Percentiles rank a stretch among this genome's conserved stretches.
These are phyloP conservation scores for Suillus weaverae DNA, from an alignment of 768 basidiomycete genomes.

Conservation along the genomic window DNA sequence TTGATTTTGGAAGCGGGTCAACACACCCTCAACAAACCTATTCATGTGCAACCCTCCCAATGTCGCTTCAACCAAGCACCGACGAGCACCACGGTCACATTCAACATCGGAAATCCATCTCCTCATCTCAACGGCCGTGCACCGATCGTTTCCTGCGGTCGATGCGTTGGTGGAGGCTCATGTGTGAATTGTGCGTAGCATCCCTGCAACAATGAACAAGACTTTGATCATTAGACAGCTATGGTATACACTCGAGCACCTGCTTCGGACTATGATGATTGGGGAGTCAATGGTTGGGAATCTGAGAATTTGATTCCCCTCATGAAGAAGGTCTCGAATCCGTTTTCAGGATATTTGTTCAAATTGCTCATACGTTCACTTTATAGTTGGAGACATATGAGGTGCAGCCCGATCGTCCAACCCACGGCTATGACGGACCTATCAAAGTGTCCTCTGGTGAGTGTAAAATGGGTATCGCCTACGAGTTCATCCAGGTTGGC, in stretches of 20 bases:
- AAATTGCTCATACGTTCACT: constrained; percentile 4
- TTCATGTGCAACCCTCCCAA: constrained; percentile 23
- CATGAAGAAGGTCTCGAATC: constrained; percentile 21
- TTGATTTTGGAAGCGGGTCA: constrained; percentile 31
- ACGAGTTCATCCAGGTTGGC: constrained; percentile 49
- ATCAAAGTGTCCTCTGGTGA: constrained; percentile 28
- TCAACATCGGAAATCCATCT: constrained; percentile 17
- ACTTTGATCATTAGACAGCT: constrained; percentile 19
- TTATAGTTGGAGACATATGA: constrained; percentile 23
- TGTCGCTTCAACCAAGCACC: constrained; percentile 17
- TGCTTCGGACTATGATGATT: constrained; percentile 52
- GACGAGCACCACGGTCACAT: constrained; percentile 19
- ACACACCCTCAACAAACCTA: constrained; percentile 19
- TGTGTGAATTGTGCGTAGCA: constrained; percentile 49
- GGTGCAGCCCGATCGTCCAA: constrained; percentile 14
- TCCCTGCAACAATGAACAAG: not conserved
- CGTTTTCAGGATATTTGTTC: not conserved
- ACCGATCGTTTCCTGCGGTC: constrained; percentile 22
- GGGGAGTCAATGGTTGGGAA: constrained; percentile 27
- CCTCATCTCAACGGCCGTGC: constrained; percentile 16
- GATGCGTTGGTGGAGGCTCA: constrained; percentile 34
- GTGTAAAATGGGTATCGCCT: constrained; percentile 39
- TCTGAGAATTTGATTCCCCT: constrained; percentile 27
- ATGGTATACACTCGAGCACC: constrained; percentile 59
- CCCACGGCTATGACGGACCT: constrained; percentile 24